Evolutionary conservation across 139 green algal genomes (phyloP), one percentile per base, ranked within the genome.

Genomic region (Chlamydomonas schloesseri): DNA sequence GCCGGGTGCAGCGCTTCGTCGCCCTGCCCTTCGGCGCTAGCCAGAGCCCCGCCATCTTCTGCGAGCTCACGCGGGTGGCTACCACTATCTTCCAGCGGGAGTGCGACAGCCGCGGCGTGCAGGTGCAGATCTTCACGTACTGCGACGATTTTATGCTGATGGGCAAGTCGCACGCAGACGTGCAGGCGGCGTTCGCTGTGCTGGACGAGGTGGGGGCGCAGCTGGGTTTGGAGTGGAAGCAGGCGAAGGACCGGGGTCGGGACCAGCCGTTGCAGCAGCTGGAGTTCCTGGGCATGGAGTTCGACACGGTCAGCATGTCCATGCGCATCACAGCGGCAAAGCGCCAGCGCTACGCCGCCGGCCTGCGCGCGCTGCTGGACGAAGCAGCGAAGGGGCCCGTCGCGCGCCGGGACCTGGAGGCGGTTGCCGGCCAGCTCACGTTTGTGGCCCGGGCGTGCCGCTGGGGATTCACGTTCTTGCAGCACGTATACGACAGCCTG

Each of bases 381-480:
- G 69, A 17, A 6, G 67, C 67, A 4, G 67, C 17, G 21, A 13
- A 36, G 31, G 36, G 36, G 2, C 1, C 33, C 8, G 31, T 72
- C 31, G 13, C 31, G 36, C 36, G 34, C 20, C 1, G 2, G 5
- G 34, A 53, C 36, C 36, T 74, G 29, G 18, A 74, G 17, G 24
- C 57, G 24, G 17, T 26, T 28, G 57, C 17, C 17, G 57, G 57
- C 57, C 57, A 20, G 17, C 58, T 88, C n/a, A 46, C 60, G 5
- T 88, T 81, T 17, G 3, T 78, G 1, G 46, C 55, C n/a, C 62
- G 36, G 23, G 82, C 65, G 18, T 82, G 82, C 62, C 58, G 71
- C 4, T 88, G 82, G 82, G 82, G 82, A 8, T 55, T 33, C 37
- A 14, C 24, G 17, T 88, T 82, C 71, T n/a, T 82, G 14, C 82